These are phyloP conservation scores for Lichtheimia ramosa DNA, from an alignment of 371 early-diverging fungal species.

Conservation along the genomic window DNA sequence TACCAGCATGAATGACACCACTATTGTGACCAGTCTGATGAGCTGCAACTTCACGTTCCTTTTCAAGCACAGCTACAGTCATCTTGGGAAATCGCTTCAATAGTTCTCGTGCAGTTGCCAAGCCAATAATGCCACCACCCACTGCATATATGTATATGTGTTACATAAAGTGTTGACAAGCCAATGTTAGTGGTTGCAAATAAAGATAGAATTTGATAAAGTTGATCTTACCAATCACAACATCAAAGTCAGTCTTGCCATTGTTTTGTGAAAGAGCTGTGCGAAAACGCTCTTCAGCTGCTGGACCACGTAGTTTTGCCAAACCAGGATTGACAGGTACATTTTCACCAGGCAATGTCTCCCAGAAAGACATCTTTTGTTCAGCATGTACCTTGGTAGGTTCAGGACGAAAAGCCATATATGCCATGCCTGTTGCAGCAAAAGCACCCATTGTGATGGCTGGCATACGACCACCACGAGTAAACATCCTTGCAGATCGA, in stretches of 20 bases:
- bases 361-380: constrained; percentile 40
- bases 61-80: constrained; percentile 51
- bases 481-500: constrained; percentile 36
- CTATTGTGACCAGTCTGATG: constrained; percentile 55
- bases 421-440: constrained; percentile 34
- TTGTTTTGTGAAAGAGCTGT: constrained; percentile 37
- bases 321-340: constrained; percentile 44
- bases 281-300: constrained; percentile 48
- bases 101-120: constrained; percentile 54
- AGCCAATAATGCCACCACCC: constrained; percentile 32
- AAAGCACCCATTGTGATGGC: constrained; percentile 31
- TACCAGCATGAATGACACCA: constrained; percentile 54
- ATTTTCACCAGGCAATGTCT: constrained; percentile 48
- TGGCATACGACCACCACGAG: constrained; percentile 21
- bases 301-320: constrained; percentile 43
- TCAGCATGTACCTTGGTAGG: constrained; percentile 36
- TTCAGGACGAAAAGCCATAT: constrained; percentile 26
- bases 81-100: constrained; percentile 44
- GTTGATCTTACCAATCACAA: constrained; percentile 37
- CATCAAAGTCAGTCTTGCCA: constrained; percentile 51
- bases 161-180: not conserved
- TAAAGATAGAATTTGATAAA: not conserved
- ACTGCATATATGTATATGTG: constrained; percentile 11
- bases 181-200: not conserved
- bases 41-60: constrained; percentile 51